A percentile compares a stretch with the other conserved stretches of the same genome.
Evolutionary conservation across 1,284 basidiomycete species (phyloP).

Genomic region (Papiliotrema fonsecae): DNA sequence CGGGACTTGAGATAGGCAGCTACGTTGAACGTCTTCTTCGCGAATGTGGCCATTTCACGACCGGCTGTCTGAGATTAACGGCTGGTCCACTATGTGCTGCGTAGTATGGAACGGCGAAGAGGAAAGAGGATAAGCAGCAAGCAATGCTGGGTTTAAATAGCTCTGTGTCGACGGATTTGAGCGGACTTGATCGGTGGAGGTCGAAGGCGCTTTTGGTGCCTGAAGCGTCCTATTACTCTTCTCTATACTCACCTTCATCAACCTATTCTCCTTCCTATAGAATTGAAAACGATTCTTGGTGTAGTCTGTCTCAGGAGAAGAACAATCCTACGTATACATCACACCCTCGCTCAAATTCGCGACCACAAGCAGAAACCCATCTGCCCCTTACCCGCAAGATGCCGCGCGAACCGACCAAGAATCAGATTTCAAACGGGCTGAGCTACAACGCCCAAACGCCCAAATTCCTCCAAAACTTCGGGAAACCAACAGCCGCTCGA

Average conservation of each 20-base stretch:
- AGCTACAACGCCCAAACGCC: conserved; percentile 31
- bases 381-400: not conserved
- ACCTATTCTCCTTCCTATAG: no score
- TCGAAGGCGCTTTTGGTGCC: no score
- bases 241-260: not conserved
- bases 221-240: no score
- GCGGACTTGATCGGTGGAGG: not conserved
- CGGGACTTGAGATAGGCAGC: conserved; percentile 31
- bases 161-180: no score
- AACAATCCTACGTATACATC: not conserved
- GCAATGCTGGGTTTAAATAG: no score
- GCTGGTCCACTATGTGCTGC: not conserved
- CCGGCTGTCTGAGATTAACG: not conserved
- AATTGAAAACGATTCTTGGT: not conserved
- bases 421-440: conserved; percentile 29
- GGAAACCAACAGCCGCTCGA: conserved; percentile 16
- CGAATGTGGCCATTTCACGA: conserved; percentile 25
- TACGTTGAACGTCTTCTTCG: conserved; percentile 31
- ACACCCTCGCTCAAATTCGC: no score
- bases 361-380: no score
- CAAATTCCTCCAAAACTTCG: conserved; percentile 40
- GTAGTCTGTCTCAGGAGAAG: no score
- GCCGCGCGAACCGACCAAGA: conserved; percentile 15
- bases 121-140: no score
- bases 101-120: no score